Evolutionary conservation across 768 basidiomycete species (phyloP).

Genomic region (Mycena amicta): DNA sequence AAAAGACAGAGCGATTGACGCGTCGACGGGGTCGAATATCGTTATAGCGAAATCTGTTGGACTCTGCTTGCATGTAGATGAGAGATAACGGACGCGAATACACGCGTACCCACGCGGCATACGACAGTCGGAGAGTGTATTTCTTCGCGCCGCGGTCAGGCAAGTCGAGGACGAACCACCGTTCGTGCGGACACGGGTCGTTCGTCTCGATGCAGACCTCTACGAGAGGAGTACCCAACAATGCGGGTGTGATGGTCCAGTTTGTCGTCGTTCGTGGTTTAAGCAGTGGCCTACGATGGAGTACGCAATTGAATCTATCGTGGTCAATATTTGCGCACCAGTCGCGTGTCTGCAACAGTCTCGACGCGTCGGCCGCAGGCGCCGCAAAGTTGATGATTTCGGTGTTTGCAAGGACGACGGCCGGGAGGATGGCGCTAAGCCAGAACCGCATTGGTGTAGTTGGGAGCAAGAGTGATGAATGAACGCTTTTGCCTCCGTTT

Average conservation of each 20-base stretch:
- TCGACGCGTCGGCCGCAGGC: neutral
- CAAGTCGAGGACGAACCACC: conserved; percentile 40
- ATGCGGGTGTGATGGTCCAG: conserved; percentile 29
- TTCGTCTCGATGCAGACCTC: too few species aligned
- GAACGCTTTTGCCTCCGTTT: too few species aligned
- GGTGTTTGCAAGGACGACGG: conserved; percentile 13
- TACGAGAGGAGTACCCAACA: conserved; percentile 32
- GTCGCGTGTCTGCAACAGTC: neutral
- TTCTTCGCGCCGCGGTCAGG: conserved; percentile 28
- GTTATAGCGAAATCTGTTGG: conserved; percentile 44
- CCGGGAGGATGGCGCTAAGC: neutral
- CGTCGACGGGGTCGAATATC: conserved; percentile 30
- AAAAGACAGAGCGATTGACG: conserved; percentile 11
- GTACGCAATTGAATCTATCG: too few species aligned
- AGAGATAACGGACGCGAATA: neutral
- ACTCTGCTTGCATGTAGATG: conserved; percentile 26
- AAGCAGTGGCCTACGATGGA: neutral
- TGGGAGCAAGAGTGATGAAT: too few species aligned
- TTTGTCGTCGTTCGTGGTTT: conserved; percentile 1
- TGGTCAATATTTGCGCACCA: neutral
- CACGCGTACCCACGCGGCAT: conserved; percentile 39
- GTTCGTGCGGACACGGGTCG: conserved; percentile 38
- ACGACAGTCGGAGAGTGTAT: conserved; percentile 39
- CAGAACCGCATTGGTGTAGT: neutral
- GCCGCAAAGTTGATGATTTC: conserved; percentile 20